Percentiles rank a stretch among this genome's conserved stretches.
Evolutionary conservation across 2,329 filamentous ascomycete genomes (phyloP).

Genomic region (Colletotrichum sojae): DNA sequence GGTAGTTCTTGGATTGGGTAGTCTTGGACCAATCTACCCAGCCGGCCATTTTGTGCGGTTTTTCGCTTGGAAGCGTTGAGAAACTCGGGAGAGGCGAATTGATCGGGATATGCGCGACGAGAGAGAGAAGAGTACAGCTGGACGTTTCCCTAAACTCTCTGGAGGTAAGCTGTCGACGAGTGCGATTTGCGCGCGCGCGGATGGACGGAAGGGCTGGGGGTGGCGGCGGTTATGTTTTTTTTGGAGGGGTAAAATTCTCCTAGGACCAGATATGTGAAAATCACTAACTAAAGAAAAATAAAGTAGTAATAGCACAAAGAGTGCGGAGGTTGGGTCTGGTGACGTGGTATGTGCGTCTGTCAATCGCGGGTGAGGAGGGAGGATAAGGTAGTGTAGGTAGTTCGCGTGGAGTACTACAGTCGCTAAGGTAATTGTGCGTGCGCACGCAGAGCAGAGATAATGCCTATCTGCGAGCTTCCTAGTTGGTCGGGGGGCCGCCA

Average conservation of each 20-base stretch:
- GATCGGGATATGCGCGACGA: neutral
- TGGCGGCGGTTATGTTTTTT: neutral
- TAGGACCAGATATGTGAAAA: no score
- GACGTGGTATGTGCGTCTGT: constrained; percentile 21
- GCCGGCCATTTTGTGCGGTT: constrained; percentile 33
- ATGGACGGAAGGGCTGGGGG: neutral
- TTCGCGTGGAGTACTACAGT: constrained; percentile 2
- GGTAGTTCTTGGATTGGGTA: constrained; percentile 70
- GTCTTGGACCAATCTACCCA: constrained; percentile 69
- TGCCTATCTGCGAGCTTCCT: constrained; percentile 8
- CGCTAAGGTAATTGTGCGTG: constrained; percentile 15
- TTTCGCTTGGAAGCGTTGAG: neutral
- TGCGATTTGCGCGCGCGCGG: neutral
- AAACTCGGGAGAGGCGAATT: neutral
- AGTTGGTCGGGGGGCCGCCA: constrained; percentile 2
- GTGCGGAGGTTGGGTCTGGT: constrained; percentile 21
- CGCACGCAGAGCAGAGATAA: neutral
- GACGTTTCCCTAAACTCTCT: neutral
- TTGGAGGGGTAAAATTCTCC: constrained; percentile 6
- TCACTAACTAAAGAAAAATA: no score
- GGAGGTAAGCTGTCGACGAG: neutral
- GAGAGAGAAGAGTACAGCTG: constrained; percentile 1
- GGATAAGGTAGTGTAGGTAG: neutral
- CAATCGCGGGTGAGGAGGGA: neutral
- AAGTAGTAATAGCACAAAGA: constrained; percentile 13